Conservation (phyloP, 805 yeast genomes). For the Wickerhamomyces chaumierensis region DNA sequence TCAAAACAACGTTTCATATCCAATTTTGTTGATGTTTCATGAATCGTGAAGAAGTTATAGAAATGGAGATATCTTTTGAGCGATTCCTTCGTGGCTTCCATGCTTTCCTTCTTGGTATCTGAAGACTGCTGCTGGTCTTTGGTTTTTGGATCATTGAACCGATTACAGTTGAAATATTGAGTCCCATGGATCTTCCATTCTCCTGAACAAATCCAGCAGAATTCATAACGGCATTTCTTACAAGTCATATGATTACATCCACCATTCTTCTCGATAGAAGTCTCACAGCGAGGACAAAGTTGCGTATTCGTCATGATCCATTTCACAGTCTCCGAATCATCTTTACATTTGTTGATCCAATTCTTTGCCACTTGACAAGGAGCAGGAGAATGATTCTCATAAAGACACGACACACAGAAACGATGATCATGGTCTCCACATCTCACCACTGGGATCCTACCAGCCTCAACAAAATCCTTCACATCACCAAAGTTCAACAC, state of each 20-base stretch:
- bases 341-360: conserved; percentile 75
- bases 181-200: conserved; percentile 65
- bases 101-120: conserved; percentile 22
- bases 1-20: conserved; percentile 55
- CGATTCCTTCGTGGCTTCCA: conserved; percentile 31
- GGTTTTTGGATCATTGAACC: conserved; percentile 28
- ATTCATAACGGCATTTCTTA: conserved; percentile 61
- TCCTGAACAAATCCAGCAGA: conserved; percentile 88
- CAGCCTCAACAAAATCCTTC: conserved; percentile 1
- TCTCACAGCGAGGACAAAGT: conserved; percentile 71
- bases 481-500: conserved; percentile 7
- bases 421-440: conserved; percentile 50
- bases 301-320: conserved; percentile 85
- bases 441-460: conserved; percentile 51
- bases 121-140: no score
- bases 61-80: conserved; percentile 63
- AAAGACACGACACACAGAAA: conserved; percentile 70
- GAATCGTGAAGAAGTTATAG: conserved; percentile 63
- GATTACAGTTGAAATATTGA: conserved; percentile 55
- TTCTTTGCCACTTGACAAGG: conserved; percentile 56
- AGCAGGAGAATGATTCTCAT: conserved; percentile 75
- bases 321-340: conserved; percentile 78
- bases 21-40: conserved; percentile 63
- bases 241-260: conserved; percentile 98
- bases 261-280: conserved; percentile 83